Evolutionary conservation across 177 flowering plant genomes (phyloP).

Genomic region (Vitis hybrid): DNA sequence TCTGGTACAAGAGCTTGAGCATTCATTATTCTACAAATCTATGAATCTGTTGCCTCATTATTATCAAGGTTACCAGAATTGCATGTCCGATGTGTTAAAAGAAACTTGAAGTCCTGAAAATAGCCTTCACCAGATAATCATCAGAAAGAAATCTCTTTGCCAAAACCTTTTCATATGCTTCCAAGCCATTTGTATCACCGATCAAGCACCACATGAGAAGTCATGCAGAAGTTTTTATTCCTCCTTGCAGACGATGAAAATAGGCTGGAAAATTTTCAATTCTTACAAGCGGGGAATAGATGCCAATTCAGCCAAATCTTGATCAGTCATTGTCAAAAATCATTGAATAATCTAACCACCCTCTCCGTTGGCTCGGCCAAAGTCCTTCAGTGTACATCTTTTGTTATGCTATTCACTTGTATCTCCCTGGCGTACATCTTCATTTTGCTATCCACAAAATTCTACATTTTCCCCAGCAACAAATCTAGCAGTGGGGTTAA

Average conservation of each 20-base stretch:
- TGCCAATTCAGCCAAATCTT: no score
- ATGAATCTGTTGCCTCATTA: background rate
- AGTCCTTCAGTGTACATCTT: background rate
- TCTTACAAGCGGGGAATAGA: background rate
- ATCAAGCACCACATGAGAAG: background rate
- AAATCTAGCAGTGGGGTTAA: no score
- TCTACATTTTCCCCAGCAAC: no score
- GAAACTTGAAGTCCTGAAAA: background rate
- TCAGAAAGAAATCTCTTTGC: background rate
- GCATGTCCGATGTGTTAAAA: background rate
- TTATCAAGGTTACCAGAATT: background rate
- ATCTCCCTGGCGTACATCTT: background rate
- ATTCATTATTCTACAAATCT: background rate
- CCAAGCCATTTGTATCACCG: background rate
- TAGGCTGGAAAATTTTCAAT: background rate
- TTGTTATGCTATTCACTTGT: background rate
- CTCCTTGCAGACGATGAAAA: background rate
- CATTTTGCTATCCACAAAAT: background rate
- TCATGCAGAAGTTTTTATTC: background rate
- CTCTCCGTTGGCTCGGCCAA: background rate
- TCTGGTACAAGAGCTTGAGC: no score
- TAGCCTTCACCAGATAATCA: background rate
- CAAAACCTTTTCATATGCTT: background rate
- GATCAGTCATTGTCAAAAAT: background rate
- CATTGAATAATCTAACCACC: background rate